A percentile compares a stretch with the other conserved stretches of the same genome.
Evolutionary conservation across 2,329 filamentous ascomycete species (phyloP).

Genomic region (Pseudocercospora fuligena): DNA sequence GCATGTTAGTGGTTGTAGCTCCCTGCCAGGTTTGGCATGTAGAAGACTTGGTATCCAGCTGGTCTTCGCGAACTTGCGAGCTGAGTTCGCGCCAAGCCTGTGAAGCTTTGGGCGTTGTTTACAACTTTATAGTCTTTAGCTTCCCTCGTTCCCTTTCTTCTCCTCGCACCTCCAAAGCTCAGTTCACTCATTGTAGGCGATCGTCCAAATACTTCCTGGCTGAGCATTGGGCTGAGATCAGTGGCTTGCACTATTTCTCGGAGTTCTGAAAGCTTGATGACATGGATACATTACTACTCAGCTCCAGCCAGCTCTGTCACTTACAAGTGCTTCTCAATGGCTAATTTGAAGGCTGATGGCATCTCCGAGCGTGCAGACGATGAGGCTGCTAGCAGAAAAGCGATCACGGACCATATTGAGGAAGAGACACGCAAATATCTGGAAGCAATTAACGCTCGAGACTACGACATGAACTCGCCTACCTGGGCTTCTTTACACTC

Average conservation of each 20-base stretch:
- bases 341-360: not conserved
- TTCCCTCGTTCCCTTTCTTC: not conserved
- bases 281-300: too few relatives aligned
- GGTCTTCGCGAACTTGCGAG: not conserved
- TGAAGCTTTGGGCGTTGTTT: not conserved
- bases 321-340: not conserved
- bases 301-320: too few relatives aligned
- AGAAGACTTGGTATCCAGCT: not conserved
- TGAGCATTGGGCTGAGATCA: too few relatives aligned
- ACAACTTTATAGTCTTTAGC: not conserved
- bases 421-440: not conserved
- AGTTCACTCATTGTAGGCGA: too few relatives aligned
- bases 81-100: not conserved
- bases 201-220: too few relatives aligned
- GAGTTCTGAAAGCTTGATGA: too few relatives aligned
- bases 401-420: not conserved
- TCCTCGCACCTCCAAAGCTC: too few relatives aligned
- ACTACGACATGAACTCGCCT: slow-evolving; percentile 6
- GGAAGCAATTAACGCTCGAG: not conserved
- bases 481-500: not conserved
- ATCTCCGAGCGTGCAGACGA: not conserved
- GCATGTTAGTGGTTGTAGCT: slow-evolving; percentile 8
- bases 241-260: too few relatives aligned
- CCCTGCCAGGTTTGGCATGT: not conserved
- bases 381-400: not conserved